These are phyloP conservation scores for Exophiala mesophila DNA, from an alignment of 2,329 filamentous ascomycete species.

Conservation along the genomic window DNA sequence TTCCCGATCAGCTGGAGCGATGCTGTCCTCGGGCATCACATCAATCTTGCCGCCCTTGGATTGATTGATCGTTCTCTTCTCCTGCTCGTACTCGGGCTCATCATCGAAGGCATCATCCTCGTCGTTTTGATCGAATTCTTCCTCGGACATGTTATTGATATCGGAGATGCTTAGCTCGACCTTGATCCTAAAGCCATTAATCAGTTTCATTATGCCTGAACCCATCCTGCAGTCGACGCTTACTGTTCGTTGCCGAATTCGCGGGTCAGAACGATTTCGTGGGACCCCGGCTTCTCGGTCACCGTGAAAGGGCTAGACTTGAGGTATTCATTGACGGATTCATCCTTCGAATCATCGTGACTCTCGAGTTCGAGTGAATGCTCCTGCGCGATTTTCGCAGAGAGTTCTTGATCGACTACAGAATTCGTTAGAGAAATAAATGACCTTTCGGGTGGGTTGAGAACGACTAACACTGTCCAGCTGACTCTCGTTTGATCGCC, in stretches of 20 bases:
- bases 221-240: constrained; percentile 31
- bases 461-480: constrained; percentile 41
- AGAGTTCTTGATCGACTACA: constrained; percentile 69
- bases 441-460: too few relatives aligned
- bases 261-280: constrained; percentile 81
- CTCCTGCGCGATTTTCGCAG: constrained; percentile 79
- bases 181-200: constrained; percentile 56
- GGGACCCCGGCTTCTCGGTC: constrained; percentile 73
- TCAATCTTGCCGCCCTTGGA: constrained; percentile 50
- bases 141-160: constrained; percentile 62
- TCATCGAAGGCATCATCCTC: constrained; percentile 51
- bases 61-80: constrained; percentile 53
- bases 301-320: constrained; percentile 78
- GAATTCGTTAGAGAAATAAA: constrained; percentile 21
- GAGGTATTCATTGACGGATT: constrained; percentile 79
- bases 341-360: constrained; percentile 65
- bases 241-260: constrained; percentile 85
- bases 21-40: constrained; percentile 52
- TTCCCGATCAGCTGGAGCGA: constrained; percentile 55
- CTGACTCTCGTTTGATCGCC: constrained; percentile 37
- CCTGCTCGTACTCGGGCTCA: constrained; percentile 54
- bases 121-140: constrained; percentile 50
- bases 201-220: background rate
- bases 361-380: constrained; percentile 78
- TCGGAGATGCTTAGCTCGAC: constrained; percentile 82